phyloP scores from a whole-genome alignment of 768 basidiomycete genomes.

The Psilocybe sp. region DNA sequence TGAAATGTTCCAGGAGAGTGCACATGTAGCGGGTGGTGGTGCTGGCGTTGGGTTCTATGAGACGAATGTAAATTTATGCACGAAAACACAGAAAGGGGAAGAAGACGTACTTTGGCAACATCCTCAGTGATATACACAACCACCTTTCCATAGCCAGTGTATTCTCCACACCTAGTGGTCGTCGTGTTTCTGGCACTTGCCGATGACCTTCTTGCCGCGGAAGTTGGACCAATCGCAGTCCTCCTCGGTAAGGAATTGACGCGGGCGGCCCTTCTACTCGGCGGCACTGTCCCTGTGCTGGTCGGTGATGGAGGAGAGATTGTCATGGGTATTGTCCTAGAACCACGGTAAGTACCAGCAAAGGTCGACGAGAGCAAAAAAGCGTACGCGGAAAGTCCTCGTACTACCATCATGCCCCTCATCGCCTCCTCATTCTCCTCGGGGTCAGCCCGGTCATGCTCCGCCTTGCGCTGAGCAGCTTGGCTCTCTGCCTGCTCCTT shows the following conservation, averaged over 20 bases:
- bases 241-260: conserved; percentile 73
- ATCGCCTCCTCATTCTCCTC: conserved; percentile 17
- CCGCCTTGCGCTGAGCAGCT: background rate
- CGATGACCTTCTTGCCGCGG: conserved; percentile 88
- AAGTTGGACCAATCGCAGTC: conserved; percentile 93
- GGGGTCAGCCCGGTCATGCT: background rate
- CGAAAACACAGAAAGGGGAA: background rate
- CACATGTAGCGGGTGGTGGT: conserved; percentile 63
- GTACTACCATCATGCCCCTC: conserved; percentile 29
- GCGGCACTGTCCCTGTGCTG: conserved; percentile 59
- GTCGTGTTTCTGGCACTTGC: conserved; percentile 90
- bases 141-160: too few relatives aligned
- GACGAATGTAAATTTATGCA: background rate
- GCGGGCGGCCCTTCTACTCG: conserved; percentile 55
- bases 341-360: conserved; percentile 13
- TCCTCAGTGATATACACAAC: conserved; percentile 67
- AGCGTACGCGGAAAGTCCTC: conserved; percentile 36
- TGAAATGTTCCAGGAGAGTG: conserved; percentile 88
- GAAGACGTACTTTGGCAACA: conserved; percentile 24
- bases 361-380: conserved; percentile 17
- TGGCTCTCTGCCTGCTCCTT: conserved; percentile 4
- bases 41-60: conserved; percentile 54
- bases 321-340: conserved; percentile 20
- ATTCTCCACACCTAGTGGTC: too few relatives aligned
- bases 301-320: conserved; percentile 51